Percentiles rank a stretch among this genome's conserved stretches.
phyloP scores from a whole-genome alignment of 1,284 basidiomycete species.

The Trichosporon sp. region DNA sequence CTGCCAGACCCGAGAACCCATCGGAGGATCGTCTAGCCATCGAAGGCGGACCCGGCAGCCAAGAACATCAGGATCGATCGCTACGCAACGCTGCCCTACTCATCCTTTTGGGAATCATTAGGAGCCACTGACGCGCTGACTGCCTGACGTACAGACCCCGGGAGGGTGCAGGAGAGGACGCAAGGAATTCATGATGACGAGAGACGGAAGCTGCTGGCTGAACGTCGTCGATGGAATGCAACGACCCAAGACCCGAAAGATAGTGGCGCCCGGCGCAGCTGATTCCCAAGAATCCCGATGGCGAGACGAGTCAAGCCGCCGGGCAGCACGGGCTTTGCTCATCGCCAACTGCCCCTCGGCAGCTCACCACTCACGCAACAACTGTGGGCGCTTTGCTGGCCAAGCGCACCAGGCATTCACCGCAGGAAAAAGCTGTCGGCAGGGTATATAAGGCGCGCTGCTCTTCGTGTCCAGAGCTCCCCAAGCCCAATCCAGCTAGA shows the following conservation, averaged over 20 bases:
- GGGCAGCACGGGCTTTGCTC: too few relatives aligned
- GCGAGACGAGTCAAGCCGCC: background rate
- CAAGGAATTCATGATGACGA: background rate
- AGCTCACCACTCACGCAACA: background rate
- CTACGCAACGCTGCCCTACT: background rate
- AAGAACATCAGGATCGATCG: background rate
- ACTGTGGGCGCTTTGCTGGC: too few relatives aligned
- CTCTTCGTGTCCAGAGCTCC: background rate
- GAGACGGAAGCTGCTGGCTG: background rate
- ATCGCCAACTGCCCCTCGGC: background rate
- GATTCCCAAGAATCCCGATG: background rate
- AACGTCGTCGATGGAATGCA: background rate
- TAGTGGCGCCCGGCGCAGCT: background rate
- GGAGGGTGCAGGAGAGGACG: too few relatives aligned
- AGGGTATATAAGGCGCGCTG: background rate
- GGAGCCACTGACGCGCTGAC: background rate
- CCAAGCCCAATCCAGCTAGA: background rate
- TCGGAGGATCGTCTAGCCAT: background rate
- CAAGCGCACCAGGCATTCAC: too few relatives aligned
- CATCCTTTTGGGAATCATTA: background rate
- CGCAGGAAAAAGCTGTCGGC: background rate
- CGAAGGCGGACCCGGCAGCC: background rate
- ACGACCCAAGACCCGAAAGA: background rate
- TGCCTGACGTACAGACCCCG: background rate
- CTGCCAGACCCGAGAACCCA: background rate